Percentiles rank a stretch among this genome's conserved stretches.
These are phyloP conservation scores for Mucor saturninus DNA, from an alignment of 371 early-diverging fungal species.

Conservation along the genomic window DNA sequence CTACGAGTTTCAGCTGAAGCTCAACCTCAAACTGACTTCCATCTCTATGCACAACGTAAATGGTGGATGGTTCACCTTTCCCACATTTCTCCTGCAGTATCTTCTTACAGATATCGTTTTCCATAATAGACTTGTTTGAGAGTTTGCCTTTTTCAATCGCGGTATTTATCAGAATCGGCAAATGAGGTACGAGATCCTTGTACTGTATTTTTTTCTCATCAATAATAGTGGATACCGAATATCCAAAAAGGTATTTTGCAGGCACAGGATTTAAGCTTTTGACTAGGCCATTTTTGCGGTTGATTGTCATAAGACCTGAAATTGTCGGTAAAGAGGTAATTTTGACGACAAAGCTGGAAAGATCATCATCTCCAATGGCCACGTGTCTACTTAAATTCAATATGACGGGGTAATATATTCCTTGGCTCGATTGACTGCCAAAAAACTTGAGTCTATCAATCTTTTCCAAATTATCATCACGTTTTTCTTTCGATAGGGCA, in stretches of 20 bases:
- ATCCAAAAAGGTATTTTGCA: slow-evolving; percentile 73
- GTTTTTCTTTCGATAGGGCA: slow-evolving; percentile 30
- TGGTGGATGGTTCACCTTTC: slow-evolving; percentile 11
- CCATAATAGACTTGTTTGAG: slow-evolving; percentile 32
- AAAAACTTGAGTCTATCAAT: slow-evolving; percentile 67
- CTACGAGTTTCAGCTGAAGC: slow-evolving; percentile 60
- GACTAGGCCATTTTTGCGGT: slow-evolving; percentile 50
- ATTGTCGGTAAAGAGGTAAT: slow-evolving; percentile 69
- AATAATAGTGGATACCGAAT: slow-evolving; percentile 43
- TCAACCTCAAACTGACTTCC: slow-evolving; percentile 63
- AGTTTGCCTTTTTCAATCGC: not conserved
- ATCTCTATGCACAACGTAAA: slow-evolving; percentile 69
- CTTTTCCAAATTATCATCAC: slow-evolving; percentile 37
- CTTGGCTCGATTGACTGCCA: slow-evolving; percentile 62
- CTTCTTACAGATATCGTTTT: slow-evolving; percentile 30
- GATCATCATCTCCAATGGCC: slow-evolving; percentile 15
- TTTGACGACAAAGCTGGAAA: slow-evolving; percentile 36
- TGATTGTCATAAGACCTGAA: slow-evolving; percentile 63
- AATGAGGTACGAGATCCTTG: slow-evolving; percentile 60
- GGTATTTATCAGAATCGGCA: slow-evolving; percentile 35
- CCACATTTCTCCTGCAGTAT: slow-evolving; percentile 16
- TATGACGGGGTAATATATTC: slow-evolving; percentile 65
- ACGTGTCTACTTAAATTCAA: slow-evolving; percentile 45
- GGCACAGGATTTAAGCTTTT: slow-evolving; percentile 64
- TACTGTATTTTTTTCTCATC: slow-evolving; percentile 45